Evolutionary conservation across 257 asterid genomes (phyloP), one percentile per base, ranked within the genome.

Genomic region (Solanum medicagineum): DNA sequence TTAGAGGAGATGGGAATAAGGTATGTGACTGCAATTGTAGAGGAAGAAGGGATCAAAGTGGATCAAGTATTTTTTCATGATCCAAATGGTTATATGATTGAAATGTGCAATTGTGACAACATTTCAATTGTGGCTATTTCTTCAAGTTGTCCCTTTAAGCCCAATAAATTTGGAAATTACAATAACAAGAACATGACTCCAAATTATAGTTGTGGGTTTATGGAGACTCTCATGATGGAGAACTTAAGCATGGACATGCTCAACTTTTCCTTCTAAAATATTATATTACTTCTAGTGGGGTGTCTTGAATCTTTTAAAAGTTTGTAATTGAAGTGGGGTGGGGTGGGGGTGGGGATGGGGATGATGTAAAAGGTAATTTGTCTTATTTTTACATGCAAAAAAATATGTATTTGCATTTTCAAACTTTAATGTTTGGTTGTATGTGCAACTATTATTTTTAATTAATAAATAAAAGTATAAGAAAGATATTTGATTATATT

Each of bases 81-180:
- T 60, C 92, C 92, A 3, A 90, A 88, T 85, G 92, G 88, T 42
- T 89, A 89, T 77, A 89, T 89, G 92, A 84, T 89, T 49, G 92
- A 89, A 49, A 80, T 89, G 1, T 89, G 90, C 81, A 87, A 88
- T 81, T 89, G 92, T 66, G 90, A 88, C 2, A 89, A 88, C 84
- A 73, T 88, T 44, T 90, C 92, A 24, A 11, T 90, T 3, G 69
- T 87, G 63, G 88, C 90, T 29, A 54, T 87, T 13, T 87, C 91
- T 57, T 65, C 85, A 54, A 55, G 53, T 24, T 87, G 89, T 83
- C 68, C 66, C 1, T 20, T 84, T 13, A 71, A 85, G 81, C 81
- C 87, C 36, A 84, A 60, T 60, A 60, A 81, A 1, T 10, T 56
- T 56, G 80, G 51, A 26, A 26, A 40, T 45, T 51, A 47, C 79